Conservation (phyloP, 2,329 filamentous ascomycete species). For the Cladophialophora immunda region DNA sequence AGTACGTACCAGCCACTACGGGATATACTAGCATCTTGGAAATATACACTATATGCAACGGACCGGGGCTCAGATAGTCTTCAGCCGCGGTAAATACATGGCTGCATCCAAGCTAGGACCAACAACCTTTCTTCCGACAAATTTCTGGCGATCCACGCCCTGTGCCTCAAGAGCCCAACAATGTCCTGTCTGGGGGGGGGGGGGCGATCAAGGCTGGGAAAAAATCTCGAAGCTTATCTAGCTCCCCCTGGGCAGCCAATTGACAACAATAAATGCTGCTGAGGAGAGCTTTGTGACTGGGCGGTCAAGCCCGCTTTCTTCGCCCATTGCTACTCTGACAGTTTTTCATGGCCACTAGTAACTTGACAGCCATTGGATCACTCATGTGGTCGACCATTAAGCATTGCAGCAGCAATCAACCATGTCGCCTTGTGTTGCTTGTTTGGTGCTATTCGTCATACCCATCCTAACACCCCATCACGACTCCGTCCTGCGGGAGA, state of each 20-base stretch:
- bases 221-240: conserved; percentile 13
- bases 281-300: background rate
- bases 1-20: too few species aligned
- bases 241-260: background rate
- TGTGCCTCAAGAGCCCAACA: background rate
- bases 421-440: conserved; percentile 14
- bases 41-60: too few species aligned
- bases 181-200: background rate
- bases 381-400: conserved; percentile 18
- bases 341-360: conserved; percentile 4
- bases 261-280: background rate
- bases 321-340: conserved; percentile 21
- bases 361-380: conserved; percentile 13
- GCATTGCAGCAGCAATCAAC: conserved; percentile 18
- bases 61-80: too few species aligned
- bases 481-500: background rate
- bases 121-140: too few species aligned
- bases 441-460: conserved; percentile 21
- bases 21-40: too few species aligned
- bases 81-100: too few species aligned
- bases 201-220: background rate
- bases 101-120: too few species aligned
- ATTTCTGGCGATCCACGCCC: too few species aligned
- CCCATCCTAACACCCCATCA: background rate
- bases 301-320: conserved; percentile 4